Evolutionary conservation across 371 early-diverging fungal genomes (phyloP).

Genomic region (Saksenaea vasiformis): DNA sequence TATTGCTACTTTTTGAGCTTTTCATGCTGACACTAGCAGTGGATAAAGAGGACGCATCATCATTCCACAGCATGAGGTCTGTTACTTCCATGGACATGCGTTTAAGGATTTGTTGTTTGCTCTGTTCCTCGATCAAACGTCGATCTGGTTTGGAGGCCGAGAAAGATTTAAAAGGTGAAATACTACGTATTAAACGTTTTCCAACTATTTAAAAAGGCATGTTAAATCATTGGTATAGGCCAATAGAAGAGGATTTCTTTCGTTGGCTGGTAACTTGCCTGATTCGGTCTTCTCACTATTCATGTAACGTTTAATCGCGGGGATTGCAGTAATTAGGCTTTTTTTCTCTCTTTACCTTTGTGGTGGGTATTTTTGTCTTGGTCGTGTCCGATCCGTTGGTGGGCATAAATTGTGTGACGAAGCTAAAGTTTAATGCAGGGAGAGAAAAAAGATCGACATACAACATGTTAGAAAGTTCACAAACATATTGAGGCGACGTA

Average conservation of each 20-base stretch:
- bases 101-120: neutral
- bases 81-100: slow-evolving; percentile 4
- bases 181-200: slow-evolving; percentile 16
- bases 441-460: neutral
- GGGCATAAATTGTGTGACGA: neutral
- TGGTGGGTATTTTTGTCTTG: neutral
- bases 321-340: neutral
- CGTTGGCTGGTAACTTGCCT: neutral
- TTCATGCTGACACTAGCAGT: neutral
- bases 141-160: neutral
- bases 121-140: neutral
- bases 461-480: neutral
- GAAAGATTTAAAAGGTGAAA: slow-evolving; percentile 8
- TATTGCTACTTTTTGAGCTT: slow-evolving; percentile 2
- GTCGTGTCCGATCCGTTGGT: neutral
- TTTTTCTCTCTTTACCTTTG: neutral
- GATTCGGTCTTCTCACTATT: slow-evolving; percentile 1
- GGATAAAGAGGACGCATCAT: neutral
- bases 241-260: too few relatives aligned
- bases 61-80: neutral
- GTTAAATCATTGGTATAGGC: neutral
- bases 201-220: neutral
- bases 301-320: neutral
- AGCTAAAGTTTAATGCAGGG: neutral
- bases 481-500: neutral